Evolutionary conservation across 495 filamentous ascomycete genomes (phyloP).

Genomic region (Annulohypoxylon nitens): DNA sequence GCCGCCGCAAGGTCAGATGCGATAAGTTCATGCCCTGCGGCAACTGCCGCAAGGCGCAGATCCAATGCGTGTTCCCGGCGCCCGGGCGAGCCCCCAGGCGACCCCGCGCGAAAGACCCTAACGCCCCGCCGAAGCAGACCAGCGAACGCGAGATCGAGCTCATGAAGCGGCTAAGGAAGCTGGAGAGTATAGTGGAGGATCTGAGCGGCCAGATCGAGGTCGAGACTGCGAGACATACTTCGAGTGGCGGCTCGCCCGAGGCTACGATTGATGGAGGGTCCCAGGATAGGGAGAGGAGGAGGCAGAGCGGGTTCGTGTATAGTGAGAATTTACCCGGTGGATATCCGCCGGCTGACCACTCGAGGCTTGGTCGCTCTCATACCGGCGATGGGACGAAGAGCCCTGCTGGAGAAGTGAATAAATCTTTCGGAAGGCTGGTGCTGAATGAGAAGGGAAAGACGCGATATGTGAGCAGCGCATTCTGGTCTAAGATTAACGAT

Average conservation of each 20-base stretch:
- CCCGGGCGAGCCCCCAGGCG: slow-evolving; percentile 84
- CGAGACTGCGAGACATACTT: slow-evolving; percentile 57
- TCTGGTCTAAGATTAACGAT: slow-evolving; percentile 90
- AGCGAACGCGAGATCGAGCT: slow-evolving; percentile 79
- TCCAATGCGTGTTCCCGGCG: slow-evolving; percentile 86
- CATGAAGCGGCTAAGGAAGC: slow-evolving; percentile 77
- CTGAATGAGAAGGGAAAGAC: slow-evolving; percentile 82
- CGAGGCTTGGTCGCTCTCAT: slow-evolving; percentile 41
- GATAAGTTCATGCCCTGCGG: slow-evolving; percentile 87
- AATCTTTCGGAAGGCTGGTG: slow-evolving; percentile 84
- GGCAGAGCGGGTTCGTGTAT: slow-evolving; percentile 42
- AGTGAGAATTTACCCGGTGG: slow-evolving; percentile 43
- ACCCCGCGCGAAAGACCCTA: slow-evolving; percentile 71
- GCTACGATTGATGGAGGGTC: slow-evolving; percentile 34
- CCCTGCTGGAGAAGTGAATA: slow-evolving; percentile 63
- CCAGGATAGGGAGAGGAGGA: slow-evolving; percentile 48
- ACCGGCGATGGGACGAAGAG: slow-evolving; percentile 44
- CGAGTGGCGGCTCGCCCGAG: slow-evolving; percentile 57
- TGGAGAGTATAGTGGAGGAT: slow-evolving; percentile 84
- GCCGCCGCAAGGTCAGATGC: slow-evolving; percentile 86
- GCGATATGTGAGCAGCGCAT: slow-evolving; percentile 87
- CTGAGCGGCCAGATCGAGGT: slow-evolving; percentile 70
- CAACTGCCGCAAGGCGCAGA: slow-evolving; percentile 82
- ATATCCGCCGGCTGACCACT: slow-evolving; percentile 36
- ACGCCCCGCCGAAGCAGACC: slow-evolving; percentile 63